Conservation (phyloP, 495 filamentous ascomycete species). For the Jackrogersella minutella region DNA sequence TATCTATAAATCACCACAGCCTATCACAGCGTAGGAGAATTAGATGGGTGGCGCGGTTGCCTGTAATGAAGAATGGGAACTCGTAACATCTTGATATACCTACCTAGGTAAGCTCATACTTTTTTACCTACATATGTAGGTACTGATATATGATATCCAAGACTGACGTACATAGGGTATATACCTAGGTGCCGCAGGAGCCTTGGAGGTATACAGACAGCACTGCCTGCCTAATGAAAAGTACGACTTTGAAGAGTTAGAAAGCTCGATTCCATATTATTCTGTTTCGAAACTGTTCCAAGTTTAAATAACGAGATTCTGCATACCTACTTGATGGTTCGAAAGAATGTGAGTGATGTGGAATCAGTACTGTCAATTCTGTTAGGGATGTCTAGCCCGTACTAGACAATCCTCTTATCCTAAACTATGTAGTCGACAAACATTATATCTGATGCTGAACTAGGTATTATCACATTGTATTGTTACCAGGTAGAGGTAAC, state of each 20-base stretch:
- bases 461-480: too few relatives aligned
- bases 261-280: background rate
- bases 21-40: too few relatives aligned
- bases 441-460: too few relatives aligned
- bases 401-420: too few relatives aligned
- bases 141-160: too few relatives aligned
- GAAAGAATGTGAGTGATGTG: background rate
- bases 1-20: too few relatives aligned
- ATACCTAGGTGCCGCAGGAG: background rate
- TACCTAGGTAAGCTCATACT: background rate
- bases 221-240: background rate
- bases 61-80: too few relatives aligned
- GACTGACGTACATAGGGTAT: background rate
- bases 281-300: background rate
- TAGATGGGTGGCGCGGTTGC: too few relatives aligned
- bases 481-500: too few relatives aligned
- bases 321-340: background rate
- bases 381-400: too few relatives aligned
- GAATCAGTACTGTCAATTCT: too few relatives aligned
- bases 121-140: background rate
- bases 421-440: background rate
- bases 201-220: background rate
- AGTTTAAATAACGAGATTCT: background rate
- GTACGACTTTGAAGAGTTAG: background rate
- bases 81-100: background rate